Percentiles rank a stretch among this genome's conserved stretches.
These are phyloP conservation scores for Kandelia obovata DNA, from an alignment of 345 rosid species.

Conservation along the genomic window DNA sequence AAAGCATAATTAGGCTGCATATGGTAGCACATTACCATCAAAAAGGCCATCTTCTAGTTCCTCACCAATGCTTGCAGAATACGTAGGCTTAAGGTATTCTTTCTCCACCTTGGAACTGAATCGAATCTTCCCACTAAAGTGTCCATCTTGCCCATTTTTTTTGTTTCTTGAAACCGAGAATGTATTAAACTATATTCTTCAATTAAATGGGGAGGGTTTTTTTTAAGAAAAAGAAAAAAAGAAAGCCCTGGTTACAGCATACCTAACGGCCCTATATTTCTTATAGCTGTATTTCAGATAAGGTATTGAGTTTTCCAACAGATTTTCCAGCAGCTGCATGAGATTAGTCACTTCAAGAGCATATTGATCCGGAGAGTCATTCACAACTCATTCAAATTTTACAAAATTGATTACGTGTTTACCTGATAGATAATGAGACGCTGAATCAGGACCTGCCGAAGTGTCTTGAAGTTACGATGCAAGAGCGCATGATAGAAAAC, in stretches of 20 bases:
- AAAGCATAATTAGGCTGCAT: neutral
- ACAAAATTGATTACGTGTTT: conserved; percentile 6
- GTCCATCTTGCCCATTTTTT: conserved; percentile 48
- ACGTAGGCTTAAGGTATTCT: conserved; percentile 76
- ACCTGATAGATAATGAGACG: conserved; percentile 72
- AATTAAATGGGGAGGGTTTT: neutral
- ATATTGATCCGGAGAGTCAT: conserved; percentile 6
- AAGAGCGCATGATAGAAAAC: conserved; percentile 90
- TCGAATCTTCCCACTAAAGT: conserved; percentile 49
- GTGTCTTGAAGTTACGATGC: conserved; percentile 77
- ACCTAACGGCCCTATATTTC: conserved; percentile 71
- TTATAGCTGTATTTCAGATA: conserved; percentile 75
- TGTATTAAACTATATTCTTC: neutral
- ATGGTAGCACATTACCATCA: conserved; percentile 53
- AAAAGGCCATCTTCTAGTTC: conserved; percentile 94
- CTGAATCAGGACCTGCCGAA: conserved; percentile 77
- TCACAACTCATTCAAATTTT: neutral
- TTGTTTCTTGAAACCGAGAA: conserved; percentile 50
- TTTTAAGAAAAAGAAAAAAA: neutral
- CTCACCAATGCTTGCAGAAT: conserved; percentile 75
- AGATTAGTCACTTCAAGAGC: conserved; percentile 13
- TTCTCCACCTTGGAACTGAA: conserved; percentile 82
- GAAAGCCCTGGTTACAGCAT: conserved; percentile 11
- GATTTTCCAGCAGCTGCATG: conserved; percentile 68
- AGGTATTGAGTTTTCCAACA: conserved; percentile 72